These are phyloP conservation scores for Clitopilus hobsonii DNA, from an alignment of 768 basidiomycete genomes.

Conservation along the genomic window DNA sequence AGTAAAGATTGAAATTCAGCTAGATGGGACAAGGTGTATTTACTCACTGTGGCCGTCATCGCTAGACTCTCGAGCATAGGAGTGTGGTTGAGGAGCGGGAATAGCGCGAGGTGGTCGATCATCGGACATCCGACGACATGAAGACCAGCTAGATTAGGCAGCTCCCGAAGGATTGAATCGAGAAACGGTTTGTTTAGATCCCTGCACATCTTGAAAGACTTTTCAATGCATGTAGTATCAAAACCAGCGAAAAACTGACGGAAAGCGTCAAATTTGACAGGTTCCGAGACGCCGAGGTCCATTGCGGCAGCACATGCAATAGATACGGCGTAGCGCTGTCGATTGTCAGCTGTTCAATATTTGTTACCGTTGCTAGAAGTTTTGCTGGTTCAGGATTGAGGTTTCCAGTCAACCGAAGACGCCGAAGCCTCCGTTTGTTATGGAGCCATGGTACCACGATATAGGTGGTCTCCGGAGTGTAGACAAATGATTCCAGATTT, in stretches of 20 bases:
- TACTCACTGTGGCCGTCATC: conserved; percentile 52
- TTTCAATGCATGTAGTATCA: background rate
- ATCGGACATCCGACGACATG: conserved; percentile 60
- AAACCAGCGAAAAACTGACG: conserved; percentile 34
- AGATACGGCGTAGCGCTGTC: conserved; percentile 62
- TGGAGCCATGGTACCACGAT: conserved; percentile 44
- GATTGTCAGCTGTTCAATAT: conserved; percentile 43
- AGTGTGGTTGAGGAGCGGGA: conserved; percentile 40
- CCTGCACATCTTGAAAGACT: conserved; percentile 42
- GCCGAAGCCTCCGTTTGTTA: conserved; percentile 37
- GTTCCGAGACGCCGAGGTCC: conserved; percentile 43
- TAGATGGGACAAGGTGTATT: background rate
- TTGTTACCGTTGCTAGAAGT: conserved; percentile 32
- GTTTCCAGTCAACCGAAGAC: conserved; percentile 46
- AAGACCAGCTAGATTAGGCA: conserved; percentile 52
- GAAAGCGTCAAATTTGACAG: conserved; percentile 54
- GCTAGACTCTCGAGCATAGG: conserved; percentile 59
- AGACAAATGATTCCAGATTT: conserved; percentile 56
- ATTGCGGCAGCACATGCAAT: conserved; percentile 53
- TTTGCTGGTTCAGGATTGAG: conserved; percentile 48
- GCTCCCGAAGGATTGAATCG: conserved; percentile 37
- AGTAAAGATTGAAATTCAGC: conserved; percentile 2
- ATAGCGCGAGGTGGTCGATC: conserved; percentile 45
- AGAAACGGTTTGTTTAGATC: conserved; percentile 52
- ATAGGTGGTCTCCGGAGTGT: conserved; percentile 43